A percentile compares a stretch with the other conserved stretches of the same genome.
Evolutionary conservation across 257 asterid species (phyloP).

Genomic region (Rubia yunnanensis): DNA sequence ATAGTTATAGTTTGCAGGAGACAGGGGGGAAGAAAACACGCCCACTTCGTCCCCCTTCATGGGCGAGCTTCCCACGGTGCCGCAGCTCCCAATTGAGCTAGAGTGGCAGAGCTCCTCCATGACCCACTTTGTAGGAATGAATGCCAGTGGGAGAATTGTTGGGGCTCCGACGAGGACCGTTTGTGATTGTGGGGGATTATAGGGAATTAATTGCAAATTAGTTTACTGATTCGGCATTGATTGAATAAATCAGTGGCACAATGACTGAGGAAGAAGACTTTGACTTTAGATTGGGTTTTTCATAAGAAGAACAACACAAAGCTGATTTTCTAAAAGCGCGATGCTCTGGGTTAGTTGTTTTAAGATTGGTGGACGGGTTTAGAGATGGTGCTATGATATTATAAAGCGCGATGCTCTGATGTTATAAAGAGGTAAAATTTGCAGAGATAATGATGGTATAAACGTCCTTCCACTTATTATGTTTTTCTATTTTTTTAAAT

Average conservation of each 20-base stretch:
- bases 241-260: not conserved
- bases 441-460: too few species aligned
- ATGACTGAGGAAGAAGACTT: constrained; percentile 4
- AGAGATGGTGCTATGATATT: too few species aligned
- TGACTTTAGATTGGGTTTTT: constrained; percentile 10
- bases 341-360: too few species aligned
- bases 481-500: too few species aligned
- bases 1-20: constrained; percentile 20
- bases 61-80: constrained; percentile 55
- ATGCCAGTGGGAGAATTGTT: constrained; percentile 47
- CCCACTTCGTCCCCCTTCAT: constrained; percentile 33
- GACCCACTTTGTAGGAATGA: constrained; percentile 92
- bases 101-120: constrained; percentile 99
- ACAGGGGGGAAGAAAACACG: constrained; percentile 22
- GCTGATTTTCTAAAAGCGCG: too few species aligned
- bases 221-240: not conserved
- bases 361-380: too few species aligned
- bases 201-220: not conserved
- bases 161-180: not conserved
- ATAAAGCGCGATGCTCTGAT: too few species aligned
- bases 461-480: too few species aligned
- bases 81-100: constrained; percentile 71
- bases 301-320: too few species aligned
- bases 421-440: too few species aligned
- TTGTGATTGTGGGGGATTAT: not conserved